Percentiles rank a stretch among this genome's conserved stretches.
These are phyloP conservation scores for Colletotrichum eleusines DNA, from an alignment of 2,329 filamentous ascomycete genomes.

Conservation along the genomic window DNA sequence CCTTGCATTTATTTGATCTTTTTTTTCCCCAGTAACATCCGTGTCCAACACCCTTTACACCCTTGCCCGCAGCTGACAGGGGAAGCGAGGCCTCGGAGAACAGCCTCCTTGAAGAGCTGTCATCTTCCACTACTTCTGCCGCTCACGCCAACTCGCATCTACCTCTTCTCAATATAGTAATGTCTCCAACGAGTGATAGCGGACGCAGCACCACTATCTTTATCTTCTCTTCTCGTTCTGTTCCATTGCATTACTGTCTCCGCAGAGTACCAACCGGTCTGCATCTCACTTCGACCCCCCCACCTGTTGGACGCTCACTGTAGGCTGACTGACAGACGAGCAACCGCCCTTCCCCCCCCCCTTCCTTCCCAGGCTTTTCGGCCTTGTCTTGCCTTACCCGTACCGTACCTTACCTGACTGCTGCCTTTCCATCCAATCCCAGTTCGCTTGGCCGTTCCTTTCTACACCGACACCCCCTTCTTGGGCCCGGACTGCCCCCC, in stretches of 20 bases:
- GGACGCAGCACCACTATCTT: conserved; percentile 45
- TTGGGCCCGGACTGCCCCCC: conserved; percentile 32
- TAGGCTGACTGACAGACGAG: conserved; percentile 50
- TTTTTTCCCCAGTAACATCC: conserved; percentile 22
- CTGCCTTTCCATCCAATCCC: conserved; percentile 40
- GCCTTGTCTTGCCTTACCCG: conserved; percentile 23
- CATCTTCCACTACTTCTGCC: conserved; percentile 46
- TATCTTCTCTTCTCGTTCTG: conserved; percentile 52
- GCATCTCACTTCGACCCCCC: conserved; percentile 45
- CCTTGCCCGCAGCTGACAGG: conserved; percentile 47
- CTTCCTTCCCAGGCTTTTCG: conserved; percentile 11
- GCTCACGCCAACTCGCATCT: conserved; percentile 43
- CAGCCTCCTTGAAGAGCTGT: conserved; percentile 44
- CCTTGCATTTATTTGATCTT: conserved; percentile 43
- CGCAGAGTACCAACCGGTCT: conserved; percentile 46
- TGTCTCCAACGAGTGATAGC: conserved; percentile 50
- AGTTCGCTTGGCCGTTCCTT: conserved; percentile 24
- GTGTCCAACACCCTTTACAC: conserved; percentile 37
- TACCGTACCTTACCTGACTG: conserved; percentile 26
- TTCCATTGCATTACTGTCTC: conserved; percentile 54
- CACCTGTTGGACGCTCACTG: conserved; percentile 34
- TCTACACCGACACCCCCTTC: conserved; percentile 43
- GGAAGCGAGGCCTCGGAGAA: conserved; percentile 43
- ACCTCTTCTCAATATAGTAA: conserved; percentile 56
- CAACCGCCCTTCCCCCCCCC: conserved; percentile 10